Conservation (phyloP, 176 grass and related monocot species). For the Cenchrus americanus region DNA sequence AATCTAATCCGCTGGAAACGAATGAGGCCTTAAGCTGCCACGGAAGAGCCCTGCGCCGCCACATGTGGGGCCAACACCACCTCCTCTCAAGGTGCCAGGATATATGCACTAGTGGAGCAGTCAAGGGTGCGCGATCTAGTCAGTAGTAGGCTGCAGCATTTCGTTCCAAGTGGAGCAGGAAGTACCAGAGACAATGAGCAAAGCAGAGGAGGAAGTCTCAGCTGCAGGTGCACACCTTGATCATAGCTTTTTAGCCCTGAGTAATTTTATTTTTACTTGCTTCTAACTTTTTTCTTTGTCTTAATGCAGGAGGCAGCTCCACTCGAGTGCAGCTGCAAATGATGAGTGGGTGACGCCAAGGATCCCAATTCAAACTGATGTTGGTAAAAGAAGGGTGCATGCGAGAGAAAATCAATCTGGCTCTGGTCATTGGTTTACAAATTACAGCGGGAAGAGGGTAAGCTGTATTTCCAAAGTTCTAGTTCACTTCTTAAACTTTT, state of each 20-base stretch:
- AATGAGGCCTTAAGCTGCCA: too few species aligned
- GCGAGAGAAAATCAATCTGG: conserved; percentile 60
- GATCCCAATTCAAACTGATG: conserved; percentile 55
- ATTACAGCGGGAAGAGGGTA: conserved; percentile 75
- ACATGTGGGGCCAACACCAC: not conserved
- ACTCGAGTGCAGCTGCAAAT: conserved; percentile 28
- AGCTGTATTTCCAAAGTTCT: not conserved
- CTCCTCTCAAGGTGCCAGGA: conserved; percentile 12
- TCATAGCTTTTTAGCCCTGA: not conserved
- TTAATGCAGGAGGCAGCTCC: conserved; percentile 49
- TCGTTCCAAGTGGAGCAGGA: conserved; percentile 62
- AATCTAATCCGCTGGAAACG: too few species aligned
- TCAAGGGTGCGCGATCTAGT: conserved; percentile 63
- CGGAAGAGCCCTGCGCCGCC: too few species aligned
- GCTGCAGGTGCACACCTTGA: conserved; percentile 39
- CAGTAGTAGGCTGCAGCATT: conserved; percentile 55
- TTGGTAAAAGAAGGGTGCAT: conserved; percentile 70
- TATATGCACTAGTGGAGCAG: conserved; percentile 63
- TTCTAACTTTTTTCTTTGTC: conserved; percentile 9
- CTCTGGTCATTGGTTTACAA: conserved; percentile 89
- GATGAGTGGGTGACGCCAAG: conserved; percentile 46
- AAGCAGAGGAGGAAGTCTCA: conserved; percentile 41
- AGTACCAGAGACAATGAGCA: conserved; percentile 43
- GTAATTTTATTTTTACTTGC: conserved; percentile 24
- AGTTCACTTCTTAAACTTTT: conserved; percentile 10